Percentiles rank a stretch among this genome's conserved stretches.
Conservation (phyloP, 257 asterid genomes). For the Mitragyna speciosa region DNA sequence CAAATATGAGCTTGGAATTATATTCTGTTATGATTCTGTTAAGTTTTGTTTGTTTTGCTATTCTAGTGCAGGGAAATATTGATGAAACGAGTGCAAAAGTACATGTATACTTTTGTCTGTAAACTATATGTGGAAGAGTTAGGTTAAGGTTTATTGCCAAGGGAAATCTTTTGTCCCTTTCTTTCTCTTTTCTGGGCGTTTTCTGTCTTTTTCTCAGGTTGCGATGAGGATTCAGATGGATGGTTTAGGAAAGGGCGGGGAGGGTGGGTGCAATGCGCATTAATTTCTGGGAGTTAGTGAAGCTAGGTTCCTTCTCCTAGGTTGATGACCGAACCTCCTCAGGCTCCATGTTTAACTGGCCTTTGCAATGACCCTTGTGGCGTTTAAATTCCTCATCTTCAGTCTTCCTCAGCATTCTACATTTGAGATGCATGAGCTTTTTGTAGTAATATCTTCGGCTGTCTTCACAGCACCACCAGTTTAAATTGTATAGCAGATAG, state of each 20-base stretch:
- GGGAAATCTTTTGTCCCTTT: background rate
- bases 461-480: background rate
- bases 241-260: background rate
- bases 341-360: background rate
- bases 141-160: background rate
- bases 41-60: slow-evolving; percentile 1
- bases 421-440: background rate
- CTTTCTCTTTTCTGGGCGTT: background rate
- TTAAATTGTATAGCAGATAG: background rate
- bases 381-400: background rate
- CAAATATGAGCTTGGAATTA: background rate
- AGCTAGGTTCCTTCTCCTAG: background rate
- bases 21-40: background rate
- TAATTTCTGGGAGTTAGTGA: background rate
- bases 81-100: slow-evolving; percentile 2
- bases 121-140: slow-evolving; percentile 1
- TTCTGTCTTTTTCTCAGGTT: background rate
- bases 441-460: background rate
- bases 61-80: background rate
- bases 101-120: background rate
- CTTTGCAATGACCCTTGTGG: background rate
- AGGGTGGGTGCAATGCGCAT: background rate
- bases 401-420: background rate
- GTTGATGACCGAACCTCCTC: background rate
- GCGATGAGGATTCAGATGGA: background rate